Evolutionary conservation across 2,329 filamentous ascomycete genomes (phyloP).

Genomic region (Fusarium fracticaudum): DNA sequence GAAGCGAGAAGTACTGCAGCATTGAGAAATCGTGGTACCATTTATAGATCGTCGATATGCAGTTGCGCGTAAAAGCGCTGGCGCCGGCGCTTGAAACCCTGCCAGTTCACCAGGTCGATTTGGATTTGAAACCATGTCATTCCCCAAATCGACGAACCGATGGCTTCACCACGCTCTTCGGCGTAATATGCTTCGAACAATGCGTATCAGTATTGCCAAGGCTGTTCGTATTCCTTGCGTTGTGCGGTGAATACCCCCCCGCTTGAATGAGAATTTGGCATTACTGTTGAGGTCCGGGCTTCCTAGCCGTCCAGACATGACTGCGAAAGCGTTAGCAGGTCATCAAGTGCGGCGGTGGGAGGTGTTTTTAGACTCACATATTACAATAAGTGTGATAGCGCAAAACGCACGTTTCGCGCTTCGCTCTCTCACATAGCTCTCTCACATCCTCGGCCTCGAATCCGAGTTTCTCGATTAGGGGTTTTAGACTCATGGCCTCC

Average conservation of each 20-base stretch:
- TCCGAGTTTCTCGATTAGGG: conserved; percentile 67
- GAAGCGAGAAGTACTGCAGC: conserved; percentile 22
- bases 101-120: conserved; percentile 1
- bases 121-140: background rate
- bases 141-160: background rate
- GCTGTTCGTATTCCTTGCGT: background rate
- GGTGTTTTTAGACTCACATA: conserved; percentile 68
- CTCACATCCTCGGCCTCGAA: conserved; percentile 67
- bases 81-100: conserved; percentile 4
- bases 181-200: background rate
- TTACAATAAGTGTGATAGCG: conserved; percentile 78
- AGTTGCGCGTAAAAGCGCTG: conserved; percentile 7
- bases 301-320: conserved; percentile 43
- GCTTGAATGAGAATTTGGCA: background rate
- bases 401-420: conserved; percentile 74
- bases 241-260: background rate
- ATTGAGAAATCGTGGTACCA: conserved; percentile 28
- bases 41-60: conserved; percentile 22
- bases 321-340: conserved; percentile 20
- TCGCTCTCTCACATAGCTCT: conserved; percentile 69
- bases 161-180: background rate
- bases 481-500: conserved; percentile 76
- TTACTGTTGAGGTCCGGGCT: conserved; percentile 39
- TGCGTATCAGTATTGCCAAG: background rate
- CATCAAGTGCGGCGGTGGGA: background rate